phyloP scores from a whole-genome alignment of 495 filamentous ascomycete species.

The Neurospora discreta region DNA sequence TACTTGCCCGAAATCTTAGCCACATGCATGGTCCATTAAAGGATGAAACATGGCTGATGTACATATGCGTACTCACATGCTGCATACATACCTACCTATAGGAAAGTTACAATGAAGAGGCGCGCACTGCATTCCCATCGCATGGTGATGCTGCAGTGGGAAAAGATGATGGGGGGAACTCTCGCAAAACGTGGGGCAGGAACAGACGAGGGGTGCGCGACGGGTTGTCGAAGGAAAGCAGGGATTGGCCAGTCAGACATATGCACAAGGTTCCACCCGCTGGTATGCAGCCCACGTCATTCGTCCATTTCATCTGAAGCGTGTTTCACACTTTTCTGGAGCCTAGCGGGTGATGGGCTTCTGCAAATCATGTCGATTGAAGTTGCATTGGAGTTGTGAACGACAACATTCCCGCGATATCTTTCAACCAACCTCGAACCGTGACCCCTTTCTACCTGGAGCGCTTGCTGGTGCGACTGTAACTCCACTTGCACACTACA shows the following conservation, averaged over 20 bases:
- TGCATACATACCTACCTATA: background rate
- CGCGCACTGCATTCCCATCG: background rate
- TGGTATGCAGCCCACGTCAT: background rate
- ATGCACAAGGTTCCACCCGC: background rate
- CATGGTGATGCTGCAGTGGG: background rate
- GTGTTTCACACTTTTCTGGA: background rate
- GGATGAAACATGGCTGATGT: background rate
- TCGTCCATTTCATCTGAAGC: background rate
- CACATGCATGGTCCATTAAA: background rate
- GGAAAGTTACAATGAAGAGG: background rate
- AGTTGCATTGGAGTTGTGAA: background rate
- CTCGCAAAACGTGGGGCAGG: background rate
- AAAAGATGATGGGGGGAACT: background rate
- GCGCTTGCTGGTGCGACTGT: background rate
- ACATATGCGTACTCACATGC: background rate
- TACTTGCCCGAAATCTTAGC: background rate
- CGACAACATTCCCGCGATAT: background rate
- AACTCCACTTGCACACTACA: background rate
- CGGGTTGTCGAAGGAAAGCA: background rate
- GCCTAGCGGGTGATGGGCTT: background rate
- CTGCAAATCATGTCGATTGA: background rate
- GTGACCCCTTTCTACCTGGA: background rate
- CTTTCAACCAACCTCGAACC: background rate
- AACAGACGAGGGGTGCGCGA: background rate
- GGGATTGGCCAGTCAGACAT: background rate